Conservation (phyloP, 164 flowering plant genomes). For the Malania oleifera region DNA sequence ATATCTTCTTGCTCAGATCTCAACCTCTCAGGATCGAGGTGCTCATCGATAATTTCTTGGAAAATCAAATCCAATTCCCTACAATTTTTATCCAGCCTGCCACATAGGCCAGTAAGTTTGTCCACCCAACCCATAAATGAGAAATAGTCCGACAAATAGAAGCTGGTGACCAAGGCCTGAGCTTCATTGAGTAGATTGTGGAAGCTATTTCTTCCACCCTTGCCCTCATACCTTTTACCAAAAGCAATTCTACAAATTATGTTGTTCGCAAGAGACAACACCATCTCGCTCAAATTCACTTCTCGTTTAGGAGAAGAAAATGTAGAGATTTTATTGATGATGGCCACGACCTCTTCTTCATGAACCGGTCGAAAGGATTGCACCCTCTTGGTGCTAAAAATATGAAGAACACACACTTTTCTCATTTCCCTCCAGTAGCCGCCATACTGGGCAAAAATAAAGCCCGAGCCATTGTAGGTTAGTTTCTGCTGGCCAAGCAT, state of each 20-base stretch:
- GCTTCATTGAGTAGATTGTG: conserved; percentile 5
- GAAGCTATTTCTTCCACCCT: conserved; percentile 2
- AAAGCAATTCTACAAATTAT: conserved; percentile 24
- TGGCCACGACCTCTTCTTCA: background rate
- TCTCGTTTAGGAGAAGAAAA: background rate
- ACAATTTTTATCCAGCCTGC: conserved; percentile 8
- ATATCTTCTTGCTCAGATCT: conserved; percentile 14
- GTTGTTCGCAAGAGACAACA: conserved; percentile 8
- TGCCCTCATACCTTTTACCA: conserved; percentile 22
- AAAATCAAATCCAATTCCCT: conserved; percentile 10
- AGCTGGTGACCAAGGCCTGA: background rate
- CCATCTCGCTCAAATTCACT: conserved; percentile 13
- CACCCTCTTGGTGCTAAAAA: background rate
- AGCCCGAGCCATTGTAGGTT: background rate
- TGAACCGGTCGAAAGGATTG: background rate
- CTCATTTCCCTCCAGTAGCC: background rate
- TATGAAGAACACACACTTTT: background rate
- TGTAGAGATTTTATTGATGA: background rate
- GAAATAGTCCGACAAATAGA: background rate
- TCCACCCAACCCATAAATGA: conserved; percentile 1
- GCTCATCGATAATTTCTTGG: conserved; percentile 20
- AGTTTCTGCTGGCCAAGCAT: background rate
- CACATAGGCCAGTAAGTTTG: background rate
- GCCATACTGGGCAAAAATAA: background rate
- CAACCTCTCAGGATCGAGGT: conserved; percentile 11